Conservation (phyloP, 1,139 yeast genomes). For the Magnusiomyces paraingens region DNA sequence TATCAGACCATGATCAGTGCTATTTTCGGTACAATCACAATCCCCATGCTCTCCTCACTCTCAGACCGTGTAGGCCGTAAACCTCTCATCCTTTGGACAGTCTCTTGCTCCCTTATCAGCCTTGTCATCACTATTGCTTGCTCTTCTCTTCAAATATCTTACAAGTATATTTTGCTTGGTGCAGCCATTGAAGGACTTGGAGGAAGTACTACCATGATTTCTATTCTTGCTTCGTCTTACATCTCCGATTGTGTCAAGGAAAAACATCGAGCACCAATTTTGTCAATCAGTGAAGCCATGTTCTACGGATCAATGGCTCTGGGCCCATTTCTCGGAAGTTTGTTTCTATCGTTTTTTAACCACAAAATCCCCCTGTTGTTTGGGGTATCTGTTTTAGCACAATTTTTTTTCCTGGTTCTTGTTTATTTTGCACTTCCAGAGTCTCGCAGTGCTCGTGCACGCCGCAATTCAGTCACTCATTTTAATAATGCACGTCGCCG, state of each 20-base stretch:
- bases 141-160: constrained; percentile 30
- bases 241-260: constrained; percentile 60
- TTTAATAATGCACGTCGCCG: not conserved
- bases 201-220: constrained; percentile 50
- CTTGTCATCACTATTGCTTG: constrained; percentile 23
- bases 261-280: constrained; percentile 44
- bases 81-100: constrained; percentile 36
- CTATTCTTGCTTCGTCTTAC: constrained; percentile 54
- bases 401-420: constrained; percentile 31
- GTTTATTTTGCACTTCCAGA: constrained; percentile 47
- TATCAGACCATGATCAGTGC: constrained; percentile 22
- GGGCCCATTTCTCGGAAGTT: constrained; percentile 59
- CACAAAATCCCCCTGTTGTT: constrained; percentile 26
- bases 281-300: constrained; percentile 54
- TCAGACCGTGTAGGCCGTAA: constrained; percentile 63
- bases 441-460: constrained; percentile 45
- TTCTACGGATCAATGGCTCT: constrained; percentile 54
- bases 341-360: constrained; percentile 28
- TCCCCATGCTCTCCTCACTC: constrained; percentile 45
- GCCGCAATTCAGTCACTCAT: constrained; percentile 36
- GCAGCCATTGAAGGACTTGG: constrained; percentile 43
- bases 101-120: constrained; percentile 29
- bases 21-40: constrained; percentile 21
- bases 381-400: constrained; percentile 23
- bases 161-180: constrained; percentile 35